Conservation (phyloP, 441 rosid species). For the Syzygium syzygioides region DNA sequence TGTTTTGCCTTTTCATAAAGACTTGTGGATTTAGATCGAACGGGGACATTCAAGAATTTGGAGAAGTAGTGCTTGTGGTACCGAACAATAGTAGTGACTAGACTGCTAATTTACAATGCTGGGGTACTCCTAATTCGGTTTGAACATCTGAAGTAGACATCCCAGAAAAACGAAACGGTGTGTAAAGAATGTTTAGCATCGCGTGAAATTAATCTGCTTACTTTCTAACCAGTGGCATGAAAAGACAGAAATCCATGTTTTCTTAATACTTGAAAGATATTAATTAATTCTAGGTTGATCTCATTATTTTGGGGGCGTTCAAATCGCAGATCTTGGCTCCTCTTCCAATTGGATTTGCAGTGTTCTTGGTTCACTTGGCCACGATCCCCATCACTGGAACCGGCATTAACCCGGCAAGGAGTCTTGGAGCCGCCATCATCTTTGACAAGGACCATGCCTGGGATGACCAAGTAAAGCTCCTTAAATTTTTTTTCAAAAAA, state of each 20-base stretch:
- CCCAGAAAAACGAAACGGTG: neutral
- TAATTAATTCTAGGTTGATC: neutral
- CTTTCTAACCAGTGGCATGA: neutral
- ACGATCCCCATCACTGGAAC: constrained; percentile 18
- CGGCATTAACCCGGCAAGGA: constrained; percentile 7
- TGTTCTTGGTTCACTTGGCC: constrained; percentile 86
- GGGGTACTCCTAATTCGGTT: neutral
- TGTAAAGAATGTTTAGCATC: neutral
- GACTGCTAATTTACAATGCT: neutral
- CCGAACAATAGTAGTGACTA: neutral
- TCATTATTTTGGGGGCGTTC: neutral
- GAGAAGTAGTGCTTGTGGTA: neutral
- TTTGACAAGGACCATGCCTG: constrained; percentile 58
- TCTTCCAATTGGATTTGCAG: constrained; percentile 38
- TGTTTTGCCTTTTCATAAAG: neutral
- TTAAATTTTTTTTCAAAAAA: too few species aligned
- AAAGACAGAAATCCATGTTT: neutral
- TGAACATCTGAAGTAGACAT: neutral
- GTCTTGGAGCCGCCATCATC: constrained; percentile 81
- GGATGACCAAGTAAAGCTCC: constrained; percentile 60
- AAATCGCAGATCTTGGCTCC: constrained; percentile 6
- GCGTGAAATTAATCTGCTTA: neutral
- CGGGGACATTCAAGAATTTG: neutral
- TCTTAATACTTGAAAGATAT: neutral
- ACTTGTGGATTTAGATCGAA: neutral